Percentiles rank a stretch among this genome's conserved stretches.
Evolutionary conservation across 805 yeast species (phyloP).

Genomic region (Yamadazyma philogaea): DNA sequence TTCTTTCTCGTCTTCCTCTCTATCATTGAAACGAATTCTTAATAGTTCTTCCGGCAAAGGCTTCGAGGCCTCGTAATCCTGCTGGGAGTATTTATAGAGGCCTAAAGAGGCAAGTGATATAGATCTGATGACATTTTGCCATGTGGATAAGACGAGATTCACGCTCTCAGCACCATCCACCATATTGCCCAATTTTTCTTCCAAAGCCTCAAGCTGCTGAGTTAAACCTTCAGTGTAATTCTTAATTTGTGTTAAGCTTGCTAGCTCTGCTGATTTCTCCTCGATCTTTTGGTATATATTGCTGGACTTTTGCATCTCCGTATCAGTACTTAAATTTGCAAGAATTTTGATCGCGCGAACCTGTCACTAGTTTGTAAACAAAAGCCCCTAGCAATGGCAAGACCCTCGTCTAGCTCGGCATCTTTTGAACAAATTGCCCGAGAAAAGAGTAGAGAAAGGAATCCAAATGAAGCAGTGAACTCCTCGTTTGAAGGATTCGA

Average conservation of each 20-base stretch:
- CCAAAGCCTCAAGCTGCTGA: conserved; percentile 45
- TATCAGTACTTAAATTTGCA: neutral
- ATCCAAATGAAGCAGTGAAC: neutral
- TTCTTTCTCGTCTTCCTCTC: conserved; percentile 14
- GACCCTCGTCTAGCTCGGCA: conserved; percentile 19
- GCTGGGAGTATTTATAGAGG: conserved; percentile 41
- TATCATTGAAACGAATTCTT: conserved; percentile 47
- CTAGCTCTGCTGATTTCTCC: conserved; percentile 52
- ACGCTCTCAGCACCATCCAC: conserved; percentile 60
- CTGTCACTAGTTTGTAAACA: conserved; percentile 6
- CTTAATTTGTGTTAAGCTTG: conserved; percentile 46
- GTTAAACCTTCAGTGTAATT: conserved; percentile 45
- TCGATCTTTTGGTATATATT: conserved; percentile 27
- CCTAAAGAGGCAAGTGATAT: conserved; percentile 59
- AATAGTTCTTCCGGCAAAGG: conserved; percentile 69
- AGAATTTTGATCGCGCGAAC: conserved; percentile 4
- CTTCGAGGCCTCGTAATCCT: conserved; percentile 38
- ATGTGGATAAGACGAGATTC: conserved; percentile 55
- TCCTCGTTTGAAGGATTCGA: neutral
- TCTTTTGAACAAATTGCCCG: conserved; percentile 15
- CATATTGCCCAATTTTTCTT: conserved; percentile 46
- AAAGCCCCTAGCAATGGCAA: conserved; percentile 14
- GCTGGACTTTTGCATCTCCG: conserved; percentile 11
- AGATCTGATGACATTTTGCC: conserved; percentile 61
- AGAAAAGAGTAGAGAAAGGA: conserved; percentile 3